Conservation (phyloP, 371 early-diverging fungal species). For the Chytridium lagenaria region DNA sequence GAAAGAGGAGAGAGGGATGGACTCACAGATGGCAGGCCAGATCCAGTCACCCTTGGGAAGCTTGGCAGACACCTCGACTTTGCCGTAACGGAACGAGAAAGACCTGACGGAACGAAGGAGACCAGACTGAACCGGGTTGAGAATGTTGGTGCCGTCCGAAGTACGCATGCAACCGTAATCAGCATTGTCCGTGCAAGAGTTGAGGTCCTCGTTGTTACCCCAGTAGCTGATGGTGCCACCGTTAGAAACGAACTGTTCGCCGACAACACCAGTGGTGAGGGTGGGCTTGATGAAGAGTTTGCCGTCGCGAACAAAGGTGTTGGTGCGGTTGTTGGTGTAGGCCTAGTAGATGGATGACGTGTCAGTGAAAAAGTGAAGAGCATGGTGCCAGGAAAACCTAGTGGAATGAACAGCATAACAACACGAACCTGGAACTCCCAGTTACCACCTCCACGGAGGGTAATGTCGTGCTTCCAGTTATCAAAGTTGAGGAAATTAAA, state of each 20-base stretch:
- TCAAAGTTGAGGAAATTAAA: constrained; percentile 64
- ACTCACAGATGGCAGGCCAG: constrained; percentile 65
- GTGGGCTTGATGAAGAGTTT: constrained; percentile 71
- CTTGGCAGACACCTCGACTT: constrained; percentile 69
- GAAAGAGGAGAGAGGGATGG: constrained; percentile 23
- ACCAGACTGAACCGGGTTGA: constrained; percentile 71
- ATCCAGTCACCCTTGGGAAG: constrained; percentile 74
- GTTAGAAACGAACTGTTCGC: constrained; percentile 47
- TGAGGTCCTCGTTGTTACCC: neutral
- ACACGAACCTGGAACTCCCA: constrained; percentile 34
- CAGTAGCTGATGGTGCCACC: constrained; percentile 6
- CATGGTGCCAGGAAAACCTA: neutral
- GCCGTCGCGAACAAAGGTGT: constrained; percentile 70
- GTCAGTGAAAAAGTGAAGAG: neutral
- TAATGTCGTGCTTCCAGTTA: constrained; percentile 42
- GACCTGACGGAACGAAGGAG: constrained; percentile 53
- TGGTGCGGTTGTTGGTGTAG: constrained; percentile 44
- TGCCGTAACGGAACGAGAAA: constrained; percentile 57
- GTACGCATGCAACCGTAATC: constrained; percentile 64
- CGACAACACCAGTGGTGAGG: constrained; percentile 53
- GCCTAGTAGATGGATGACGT: neutral
- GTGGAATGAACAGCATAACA: neutral
- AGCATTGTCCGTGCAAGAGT: constrained; percentile 49
- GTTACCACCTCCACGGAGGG: constrained; percentile 41
- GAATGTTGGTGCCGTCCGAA: constrained; percentile 58